Percentiles rank a stretch among this genome's conserved stretches.
These are phyloP conservation scores for Aegilops sharonensis DNA, from an alignment of 176 grass and related monocot species.

Conservation along the genomic window DNA sequence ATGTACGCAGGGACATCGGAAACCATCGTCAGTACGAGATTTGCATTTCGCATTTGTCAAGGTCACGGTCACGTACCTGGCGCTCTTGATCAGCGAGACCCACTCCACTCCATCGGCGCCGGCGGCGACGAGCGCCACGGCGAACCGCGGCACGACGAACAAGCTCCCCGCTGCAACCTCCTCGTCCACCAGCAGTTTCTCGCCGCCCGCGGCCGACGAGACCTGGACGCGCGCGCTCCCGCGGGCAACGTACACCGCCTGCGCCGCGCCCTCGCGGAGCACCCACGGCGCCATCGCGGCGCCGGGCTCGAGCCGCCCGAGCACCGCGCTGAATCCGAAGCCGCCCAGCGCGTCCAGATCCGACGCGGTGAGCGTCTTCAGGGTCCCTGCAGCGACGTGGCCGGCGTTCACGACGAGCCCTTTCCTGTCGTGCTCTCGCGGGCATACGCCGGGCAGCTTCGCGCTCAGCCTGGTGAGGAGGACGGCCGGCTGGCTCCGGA, in stretches of 20 bases:
- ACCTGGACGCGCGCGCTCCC: conserved; percentile 33
- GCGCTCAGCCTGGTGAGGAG: background rate
- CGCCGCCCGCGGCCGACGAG: background rate
- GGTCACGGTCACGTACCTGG: conserved; percentile 9
- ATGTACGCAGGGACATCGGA: background rate
- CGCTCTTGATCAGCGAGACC: conserved; percentile 42
- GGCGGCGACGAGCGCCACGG: background rate
- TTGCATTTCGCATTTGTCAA: background rate
- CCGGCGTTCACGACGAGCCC: conserved; percentile 20
- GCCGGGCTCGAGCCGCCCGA: conserved; percentile 10
- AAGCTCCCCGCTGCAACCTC: conserved; percentile 9
- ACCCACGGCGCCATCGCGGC: conserved; percentile 13
- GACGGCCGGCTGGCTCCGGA: conserved; percentile 13
- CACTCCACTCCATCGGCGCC: conserved; percentile 25
- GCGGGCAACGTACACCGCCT: conserved; percentile 24
- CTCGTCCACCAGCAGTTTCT: background rate
- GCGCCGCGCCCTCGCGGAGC: conserved; percentile 7
- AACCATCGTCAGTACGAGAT: background rate
- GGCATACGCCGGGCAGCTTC: background rate
- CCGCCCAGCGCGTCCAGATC: background rate
- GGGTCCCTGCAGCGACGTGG: background rate
- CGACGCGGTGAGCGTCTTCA: background rate
- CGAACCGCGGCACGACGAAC: conserved; percentile 37
- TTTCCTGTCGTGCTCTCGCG: conserved; percentile 6
- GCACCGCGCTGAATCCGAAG: background rate